Evolutionary conservation across 2,329 filamentous ascomycete species (phyloP), one percentile per base, ranked within the genome.

Genomic region (Cytospora chrysosperma): DNA sequence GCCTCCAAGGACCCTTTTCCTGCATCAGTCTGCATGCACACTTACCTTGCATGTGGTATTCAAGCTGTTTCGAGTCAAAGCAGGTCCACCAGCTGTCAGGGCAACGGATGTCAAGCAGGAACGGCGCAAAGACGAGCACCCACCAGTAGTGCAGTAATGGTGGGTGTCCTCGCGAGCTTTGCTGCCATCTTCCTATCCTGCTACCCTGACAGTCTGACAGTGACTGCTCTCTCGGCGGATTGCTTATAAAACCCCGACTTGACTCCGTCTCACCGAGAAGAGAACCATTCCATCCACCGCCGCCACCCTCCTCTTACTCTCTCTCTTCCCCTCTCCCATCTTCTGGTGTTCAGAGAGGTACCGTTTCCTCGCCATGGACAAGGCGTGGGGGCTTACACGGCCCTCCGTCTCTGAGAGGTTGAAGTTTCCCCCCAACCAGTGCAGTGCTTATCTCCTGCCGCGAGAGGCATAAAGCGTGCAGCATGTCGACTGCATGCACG

Each of bases 1-100:
- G 32, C 21, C 37, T 32, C 26, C 21, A 47, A 21, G 58, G 58
- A 49, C 58, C 51, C 34, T 37, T 55, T 49, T 49, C 26, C 51
- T 52, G 62, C 57, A 59, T 60, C 62, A 56, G 30, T 49, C 30
- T 27, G 32, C 52, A 60, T 56, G 61, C 17, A 24, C 32, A 19
- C 54, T 56, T 28, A 32, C 56, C 37, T 17, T 56, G 58, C 58
- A 64, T 56, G 59, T 28, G 50, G 30, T 12, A 8, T n/a, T n/a
- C 54, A 64, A 54, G 13, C 62, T 50, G 6, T 51, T 62, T 58
- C 21, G 24, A 62, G 59, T 49, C 30, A 59, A 30, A 27, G n/a
- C 26, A 55, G 55, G 59, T 59, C 54, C 63, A 34, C 56, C 57
- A 49, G 56, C 60, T 61, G 58, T 49, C 59, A 62, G 53, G 62